These are phyloP conservation scores for Yarrowia sp. DNA, from an alignment of 805 yeast genomes.

Conservation along the genomic window DNA sequence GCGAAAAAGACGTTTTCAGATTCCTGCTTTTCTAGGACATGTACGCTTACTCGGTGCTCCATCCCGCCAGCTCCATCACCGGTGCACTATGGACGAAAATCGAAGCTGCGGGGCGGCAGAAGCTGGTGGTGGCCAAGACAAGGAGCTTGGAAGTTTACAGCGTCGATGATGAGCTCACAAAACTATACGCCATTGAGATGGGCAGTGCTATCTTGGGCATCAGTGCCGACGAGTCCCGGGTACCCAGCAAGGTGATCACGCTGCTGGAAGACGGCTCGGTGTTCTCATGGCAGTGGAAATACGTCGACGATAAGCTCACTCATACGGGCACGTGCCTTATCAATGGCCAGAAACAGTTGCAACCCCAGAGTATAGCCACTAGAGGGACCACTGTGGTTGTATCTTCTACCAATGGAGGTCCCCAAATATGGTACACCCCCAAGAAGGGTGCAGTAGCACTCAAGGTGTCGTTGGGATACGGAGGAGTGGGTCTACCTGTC, in stretches of 20 bases:
- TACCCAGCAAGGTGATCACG: conserved; percentile 10
- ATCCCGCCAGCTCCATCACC: conserved; percentile 28
- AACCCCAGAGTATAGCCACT: conserved; percentile 6
- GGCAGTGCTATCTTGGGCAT: conserved; percentile 26
- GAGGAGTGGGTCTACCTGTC: conserved; percentile 28
- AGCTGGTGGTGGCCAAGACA: conserved; percentile 30
- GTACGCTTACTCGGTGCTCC: conserved; percentile 27
- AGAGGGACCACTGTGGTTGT: conserved; percentile 6
- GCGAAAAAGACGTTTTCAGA: background rate
- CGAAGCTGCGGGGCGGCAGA: conserved; percentile 28
- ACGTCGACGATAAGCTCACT: conserved; percentile 6
- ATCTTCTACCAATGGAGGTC: conserved; percentile 12
- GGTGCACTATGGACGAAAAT: conserved; percentile 28
- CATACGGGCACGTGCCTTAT: conserved; percentile 17
- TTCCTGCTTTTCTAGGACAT: background rate
- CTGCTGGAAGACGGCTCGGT: conserved; percentile 34
- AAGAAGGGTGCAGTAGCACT: background rate
- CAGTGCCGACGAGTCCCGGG: conserved; percentile 19
- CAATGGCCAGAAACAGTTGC: conserved; percentile 4
- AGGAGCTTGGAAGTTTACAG: conserved; percentile 27
- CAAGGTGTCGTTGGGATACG: conserved; percentile 34
- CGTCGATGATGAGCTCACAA: conserved; percentile 14
- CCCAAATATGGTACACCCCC: conserved; percentile 11
- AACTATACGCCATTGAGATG: conserved; percentile 15
- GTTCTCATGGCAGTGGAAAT: conserved; percentile 17